Evolutionary conservation across 2,329 filamentous ascomycete genomes (phyloP).

Genomic region (Ophiostoma pallidulum): DNA sequence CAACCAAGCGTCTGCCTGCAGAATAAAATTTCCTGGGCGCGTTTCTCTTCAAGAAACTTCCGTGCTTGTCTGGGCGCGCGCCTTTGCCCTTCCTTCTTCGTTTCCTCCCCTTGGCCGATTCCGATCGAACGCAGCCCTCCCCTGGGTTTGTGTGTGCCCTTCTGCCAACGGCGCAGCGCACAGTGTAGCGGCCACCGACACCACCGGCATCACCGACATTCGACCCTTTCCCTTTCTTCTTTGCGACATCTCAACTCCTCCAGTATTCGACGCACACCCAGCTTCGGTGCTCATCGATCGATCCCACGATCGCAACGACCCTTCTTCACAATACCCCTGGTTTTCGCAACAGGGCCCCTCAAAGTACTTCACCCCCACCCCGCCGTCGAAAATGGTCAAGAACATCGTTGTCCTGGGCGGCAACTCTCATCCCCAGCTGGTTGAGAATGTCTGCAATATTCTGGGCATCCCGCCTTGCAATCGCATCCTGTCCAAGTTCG

Average conservation of each 20-base stretch:
- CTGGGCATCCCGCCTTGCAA: conserved; percentile 80
- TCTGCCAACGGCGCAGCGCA: background rate
- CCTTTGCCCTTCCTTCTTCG: background rate
- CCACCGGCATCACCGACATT: background rate
- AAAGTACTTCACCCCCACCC: background rate
- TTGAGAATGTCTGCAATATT: conserved; percentile 77
- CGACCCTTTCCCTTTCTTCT: no score
- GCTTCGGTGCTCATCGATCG: no score
- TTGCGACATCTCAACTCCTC: background rate
- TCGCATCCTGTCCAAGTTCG: conserved; percentile 83
- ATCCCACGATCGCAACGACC: no score
- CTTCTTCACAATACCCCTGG: no score
- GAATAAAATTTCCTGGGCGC: background rate
- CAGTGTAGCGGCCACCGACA: no score
- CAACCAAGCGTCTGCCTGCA: conserved; percentile 1
- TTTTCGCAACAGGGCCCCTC: background rate
- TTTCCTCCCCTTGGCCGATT: background rate
- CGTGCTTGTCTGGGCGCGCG: conserved; percentile 3
- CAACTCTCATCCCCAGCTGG: conserved; percentile 82
- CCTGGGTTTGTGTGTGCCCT: background rate
- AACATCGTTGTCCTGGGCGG: conserved; percentile 92
- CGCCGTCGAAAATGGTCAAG: conserved; percentile 62
- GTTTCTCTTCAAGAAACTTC: background rate
- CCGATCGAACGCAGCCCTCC: background rate
- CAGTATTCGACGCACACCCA: no score